Percentiles rank a stretch among this genome's conserved stretches.
phyloP scores from a whole-genome alignment of 768 basidiomycete species.

The Agaricus subrufescens region DNA sequence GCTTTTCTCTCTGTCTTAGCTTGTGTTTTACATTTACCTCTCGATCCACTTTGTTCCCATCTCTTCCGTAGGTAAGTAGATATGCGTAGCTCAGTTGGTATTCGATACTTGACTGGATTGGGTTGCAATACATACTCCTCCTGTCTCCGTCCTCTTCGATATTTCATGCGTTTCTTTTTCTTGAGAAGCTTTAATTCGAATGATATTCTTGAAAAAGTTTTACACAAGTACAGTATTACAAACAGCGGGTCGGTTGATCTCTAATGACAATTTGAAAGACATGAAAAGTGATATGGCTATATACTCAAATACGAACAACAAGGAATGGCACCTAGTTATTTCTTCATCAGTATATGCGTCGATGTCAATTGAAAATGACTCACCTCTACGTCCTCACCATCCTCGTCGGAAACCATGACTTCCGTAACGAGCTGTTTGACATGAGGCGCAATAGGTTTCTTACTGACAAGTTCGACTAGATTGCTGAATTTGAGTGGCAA shows the following conservation, averaged over 20 bases:
- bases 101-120: constrained; percentile 23
- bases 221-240: not conserved
- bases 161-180: not conserved
- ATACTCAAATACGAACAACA: constrained; percentile 55
- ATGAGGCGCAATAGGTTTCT: constrained; percentile 85
- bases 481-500: constrained; percentile 86
- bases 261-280: not conserved
- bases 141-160: constrained; percentile 16
- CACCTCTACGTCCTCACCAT: constrained; percentile 94
- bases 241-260: not conserved
- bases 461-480: constrained; percentile 90
- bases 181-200: no score
- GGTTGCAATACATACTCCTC: constrained; percentile 28
- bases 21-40: not conserved
- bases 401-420: constrained; percentile 90
- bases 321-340: constrained; percentile 67
- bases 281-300: not conserved
- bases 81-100: constrained; percentile 22
- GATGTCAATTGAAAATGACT: constrained; percentile 7
- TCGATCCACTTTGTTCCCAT: constrained; percentile 15
- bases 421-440: constrained; percentile 86
- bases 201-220: not conserved
- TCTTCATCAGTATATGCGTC: not conserved
- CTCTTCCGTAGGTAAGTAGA: constrained; percentile 43
- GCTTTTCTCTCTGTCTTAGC: constrained; percentile 8